Conservation (phyloP, 75 land plant species). For the Isoetes taiwanensis region DNA sequence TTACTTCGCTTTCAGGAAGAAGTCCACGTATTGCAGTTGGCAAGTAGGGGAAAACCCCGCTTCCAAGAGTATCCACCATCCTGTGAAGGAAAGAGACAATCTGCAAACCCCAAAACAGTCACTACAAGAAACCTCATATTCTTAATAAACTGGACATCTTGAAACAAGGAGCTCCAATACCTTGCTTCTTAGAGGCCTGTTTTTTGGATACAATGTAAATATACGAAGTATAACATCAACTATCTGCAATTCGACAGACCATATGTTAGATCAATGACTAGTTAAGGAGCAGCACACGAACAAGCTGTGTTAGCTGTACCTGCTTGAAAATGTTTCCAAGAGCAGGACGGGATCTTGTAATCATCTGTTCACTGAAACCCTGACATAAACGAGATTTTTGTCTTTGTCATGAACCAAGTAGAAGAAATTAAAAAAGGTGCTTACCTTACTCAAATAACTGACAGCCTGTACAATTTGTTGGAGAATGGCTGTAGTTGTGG, state of each 20-base stretch:
- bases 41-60: constrained; percentile 73
- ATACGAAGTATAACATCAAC: constrained; percentile 68
- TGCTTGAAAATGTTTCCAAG: constrained; percentile 89
- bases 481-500: constrained; percentile 28
- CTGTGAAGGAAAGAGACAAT: constrained; percentile 85
- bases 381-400: constrained; percentile 10
- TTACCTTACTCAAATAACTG: constrained; percentile 85
- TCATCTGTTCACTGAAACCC: constrained; percentile 93
- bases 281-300: not conserved
- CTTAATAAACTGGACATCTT: too few species aligned
- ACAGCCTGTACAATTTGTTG: constrained; percentile 80
- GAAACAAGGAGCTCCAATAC: too few species aligned
- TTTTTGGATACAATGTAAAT: constrained; percentile 57
- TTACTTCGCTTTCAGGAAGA: constrained; percentile 65
- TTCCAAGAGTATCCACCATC: constrained; percentile 88
- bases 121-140: too few species aligned
- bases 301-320: constrained; percentile 21
- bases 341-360: constrained; percentile 60
- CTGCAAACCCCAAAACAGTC: constrained; percentile 19
- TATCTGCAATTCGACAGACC: constrained; percentile 28
- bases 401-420: not conserved
- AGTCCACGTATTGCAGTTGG: constrained; percentile 71
- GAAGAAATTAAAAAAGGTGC: not conserved
- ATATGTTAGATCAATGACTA: not conserved
- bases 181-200: constrained; percentile 56